Evolutionary conservation across 495 filamentous ascomycete species (phyloP).

Genomic region (Aspergillus sclerotioniger): DNA sequence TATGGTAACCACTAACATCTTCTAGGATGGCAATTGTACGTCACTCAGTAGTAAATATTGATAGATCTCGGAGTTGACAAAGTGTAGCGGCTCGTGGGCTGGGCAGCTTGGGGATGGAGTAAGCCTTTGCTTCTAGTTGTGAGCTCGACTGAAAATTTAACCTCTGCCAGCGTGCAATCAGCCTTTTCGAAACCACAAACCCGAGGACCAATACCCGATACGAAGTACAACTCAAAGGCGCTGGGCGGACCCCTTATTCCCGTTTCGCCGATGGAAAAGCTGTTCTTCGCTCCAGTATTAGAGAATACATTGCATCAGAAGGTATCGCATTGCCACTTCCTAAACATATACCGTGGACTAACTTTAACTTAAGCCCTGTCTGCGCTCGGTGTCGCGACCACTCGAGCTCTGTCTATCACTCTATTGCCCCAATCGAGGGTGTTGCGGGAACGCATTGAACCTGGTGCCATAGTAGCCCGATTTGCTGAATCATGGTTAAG

Average conservation of each 20-base stretch:
- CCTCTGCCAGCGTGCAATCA: slow-evolving; percentile 66
- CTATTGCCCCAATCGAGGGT: slow-evolving; percentile 71
- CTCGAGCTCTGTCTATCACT: slow-evolving; percentile 79
- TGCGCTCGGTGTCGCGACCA: slow-evolving; percentile 80
- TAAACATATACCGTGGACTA: neutral
- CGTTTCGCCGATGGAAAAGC: slow-evolving; percentile 98
- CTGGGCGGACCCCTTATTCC: slow-evolving; percentile 89
- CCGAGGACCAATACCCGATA: slow-evolving; percentile 68
- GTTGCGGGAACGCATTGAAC: slow-evolving; percentile 78
- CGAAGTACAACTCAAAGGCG: slow-evolving; percentile 92
- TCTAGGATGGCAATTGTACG: slow-evolving; percentile 57
- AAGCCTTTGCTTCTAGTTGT: slow-evolving; percentile 14
- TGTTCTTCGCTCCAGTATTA: slow-evolving; percentile 83
- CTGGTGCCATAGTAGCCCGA: slow-evolving; percentile 85
- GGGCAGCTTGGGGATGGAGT: slow-evolving; percentile 90
- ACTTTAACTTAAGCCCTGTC: slow-evolving; percentile 55
- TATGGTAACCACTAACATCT: slow-evolving; percentile 12
- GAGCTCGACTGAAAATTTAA: slow-evolving; percentile 7
- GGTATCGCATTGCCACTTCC: slow-evolving; percentile 27
- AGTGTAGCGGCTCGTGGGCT: slow-evolving; percentile 72
- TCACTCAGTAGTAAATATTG: slow-evolving; percentile 4
- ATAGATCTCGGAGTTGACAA: slow-evolving; percentile 16
- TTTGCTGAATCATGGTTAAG: slow-evolving; percentile 92
- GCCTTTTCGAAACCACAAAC: slow-evolving; percentile 86
- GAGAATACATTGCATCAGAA: slow-evolving; percentile 92